Evolutionary conservation across 2,329 filamentous ascomycete genomes (phyloP), one percentile per base, ranked within the genome.

Genomic region (Niveomyces coronatus): DNA sequence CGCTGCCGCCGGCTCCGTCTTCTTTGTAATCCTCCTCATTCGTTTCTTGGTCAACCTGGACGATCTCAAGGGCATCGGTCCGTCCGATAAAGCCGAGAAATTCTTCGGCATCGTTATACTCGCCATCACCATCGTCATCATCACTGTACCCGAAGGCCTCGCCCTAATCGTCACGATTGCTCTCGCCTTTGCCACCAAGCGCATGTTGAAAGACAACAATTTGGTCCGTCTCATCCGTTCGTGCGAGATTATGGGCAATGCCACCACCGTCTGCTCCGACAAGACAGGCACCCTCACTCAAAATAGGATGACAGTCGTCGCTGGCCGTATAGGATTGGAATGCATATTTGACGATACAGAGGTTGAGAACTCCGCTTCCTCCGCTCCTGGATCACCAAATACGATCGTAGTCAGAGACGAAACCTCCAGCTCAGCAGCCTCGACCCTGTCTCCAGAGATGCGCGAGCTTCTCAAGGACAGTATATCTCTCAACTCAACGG

Each of bases 221-320:
- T 52, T 79, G 31, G 74, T 79, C 31, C 71, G 74, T 10, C 60
- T 74, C 22, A 56, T 79, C 23, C 65, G 70, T 35, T 74, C 74
- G 2, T 76, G 73, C 46, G 74, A 79, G 47, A 76, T 72, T 5
- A 79, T 79, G 74, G 74, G 74, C 7, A 78, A 77, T 47, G 73
- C 73, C 8, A 79, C 74, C 0, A 74, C 68, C 7, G 68, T 80
- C 34, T 79, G 76, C 51, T 79, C 74, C 1, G 76, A 80, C 48
- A 81, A 81, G 53, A 80, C 76, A 0, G 76, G 76, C 4, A 81
- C 76, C 1, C 58, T 81, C 16, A 80, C 76, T 0, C 69, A 76
- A 45, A 78, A 79, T 45, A 71, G 72, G 46, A 79, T 79, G 74
- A 71, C 63, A 3, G 69, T 76, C 3, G 73, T 78, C 13, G 65